phyloP scores from a whole-genome alignment of 441 rosid species.

The Populus hybrid region DNA sequence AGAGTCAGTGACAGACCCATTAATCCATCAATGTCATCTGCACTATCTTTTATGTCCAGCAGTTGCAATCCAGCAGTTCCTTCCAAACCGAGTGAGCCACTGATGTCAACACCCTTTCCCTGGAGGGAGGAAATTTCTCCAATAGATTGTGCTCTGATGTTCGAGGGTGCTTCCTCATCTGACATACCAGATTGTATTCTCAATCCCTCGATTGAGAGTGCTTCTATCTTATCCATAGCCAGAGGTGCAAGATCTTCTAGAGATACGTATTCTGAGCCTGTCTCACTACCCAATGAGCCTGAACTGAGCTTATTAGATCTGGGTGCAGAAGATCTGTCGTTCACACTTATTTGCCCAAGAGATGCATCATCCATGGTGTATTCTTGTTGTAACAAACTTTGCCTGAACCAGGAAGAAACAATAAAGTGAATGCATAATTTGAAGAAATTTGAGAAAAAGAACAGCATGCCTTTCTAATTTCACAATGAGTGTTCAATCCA shows the following conservation, averaged over 20 bases:
- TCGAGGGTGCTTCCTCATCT: conserved; percentile 65
- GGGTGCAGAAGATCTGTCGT: conserved; percentile 37
- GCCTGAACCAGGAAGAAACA: conserved; percentile 41
- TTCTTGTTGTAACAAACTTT: conserved; percentile 39
- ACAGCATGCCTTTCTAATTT: background rate
- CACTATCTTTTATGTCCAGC: conserved; percentile 53
- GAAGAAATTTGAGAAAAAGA: conserved; percentile 10
- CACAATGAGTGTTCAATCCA: background rate
- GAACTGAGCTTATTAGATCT: conserved; percentile 37
- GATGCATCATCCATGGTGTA: conserved; percentile 33
- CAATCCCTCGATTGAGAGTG: conserved; percentile 88
- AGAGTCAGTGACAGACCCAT: conserved; percentile 90
- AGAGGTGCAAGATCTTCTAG: conserved; percentile 93
- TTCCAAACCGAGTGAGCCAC: conserved; percentile 64
- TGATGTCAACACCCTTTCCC: conserved; percentile 53
- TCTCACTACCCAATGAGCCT: conserved; percentile 32
- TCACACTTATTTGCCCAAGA: conserved; percentile 30
- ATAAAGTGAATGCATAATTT: conserved; percentile 8
- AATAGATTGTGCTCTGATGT: conserved; percentile 56
- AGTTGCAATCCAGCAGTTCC: conserved; percentile 88
- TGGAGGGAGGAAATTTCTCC: conserved; percentile 69
- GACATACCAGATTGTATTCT: conserved; percentile 86
- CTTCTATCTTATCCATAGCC: conserved; percentile 97
- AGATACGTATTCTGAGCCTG: conserved; percentile 66
- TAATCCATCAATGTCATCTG: conserved; percentile 64